Base-by-base conservation (phyloP, 2,329 filamentous ascomycete genomes). In the Pyricularia grisea region DNA sequence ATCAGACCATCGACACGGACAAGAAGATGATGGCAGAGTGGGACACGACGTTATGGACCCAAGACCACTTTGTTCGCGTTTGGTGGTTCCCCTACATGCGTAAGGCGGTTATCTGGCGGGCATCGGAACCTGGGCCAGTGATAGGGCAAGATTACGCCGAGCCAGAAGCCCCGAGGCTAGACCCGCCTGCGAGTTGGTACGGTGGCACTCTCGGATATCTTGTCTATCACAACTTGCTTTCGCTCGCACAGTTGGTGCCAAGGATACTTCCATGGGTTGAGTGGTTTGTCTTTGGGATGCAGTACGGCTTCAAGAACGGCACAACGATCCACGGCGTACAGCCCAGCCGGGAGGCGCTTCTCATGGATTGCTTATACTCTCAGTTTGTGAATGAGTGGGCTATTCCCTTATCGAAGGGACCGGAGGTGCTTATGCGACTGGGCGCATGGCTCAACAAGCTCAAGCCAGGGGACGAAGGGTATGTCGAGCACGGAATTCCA, bases 311-410 rank as follows among this genome's bases (percentile, higher is more conserved):
- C 84, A 63, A 70, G 25, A 74, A 76, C 73, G 83, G 83, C 42
- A 85, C 84, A 3, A 84, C 85, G 68, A 90, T 88, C 60, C 84
- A 85, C n/a, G 94, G 91, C 6, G 87, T 97, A 23, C 91, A 97
- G 78, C 88, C 90, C 27, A 91, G 91, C 72, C 88, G 91, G 70
- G 83, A 90, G 72, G 94, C 93, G 14, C 86, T 98, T 65, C 84
- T 97, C 68, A 94, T 99, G 92, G 95, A 99, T 81, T 99, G 95
- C 76, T 86, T 98, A 6, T 99, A 97, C 82, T 94, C 92, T n/a
- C 95, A 99, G 77, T 97, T 93, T 74, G 95, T 99, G 72, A 97
- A 99, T 78, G 95, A 99, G 78, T 99, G 95, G 95, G 94, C 94
- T 0, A 85, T 99, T 7, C 94, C 95, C 1, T 84, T 99, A 0